Base-by-base conservation (phyloP, 2,329 filamentous ascomycete genomes). In the Xylaria sp. region DNA sequence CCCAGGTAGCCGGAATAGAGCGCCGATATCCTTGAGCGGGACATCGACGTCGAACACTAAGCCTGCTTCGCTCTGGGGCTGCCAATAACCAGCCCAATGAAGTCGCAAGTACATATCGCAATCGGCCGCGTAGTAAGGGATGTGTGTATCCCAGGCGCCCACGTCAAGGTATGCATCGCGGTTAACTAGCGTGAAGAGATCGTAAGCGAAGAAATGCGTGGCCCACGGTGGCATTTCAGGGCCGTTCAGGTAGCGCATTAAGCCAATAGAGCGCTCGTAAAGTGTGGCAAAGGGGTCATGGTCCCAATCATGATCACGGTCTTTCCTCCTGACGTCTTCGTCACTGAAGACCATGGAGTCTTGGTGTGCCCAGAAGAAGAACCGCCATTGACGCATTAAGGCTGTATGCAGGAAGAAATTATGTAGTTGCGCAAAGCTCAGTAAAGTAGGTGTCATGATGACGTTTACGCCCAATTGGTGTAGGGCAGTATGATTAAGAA, bases 301-400 rank as follows among this genome's bases (percentile, higher is more conserved):
- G 64, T 78, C 77, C 74, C 78, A 78, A 66, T 79, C 78, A 58
- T 79, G 78, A 59, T 79, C 78, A 55, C 78, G 76, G 64, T 79
- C 78, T 68, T 79, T 79, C 70, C 76, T 77, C 68, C 74, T 73
- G 13, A 79, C 77, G 23, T 79, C 78, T 67, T 85, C 82, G 64
- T 82, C 81, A 20, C 80, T 80, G 10, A 84, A 72, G 7, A 81
- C 81, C 0, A 82, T 75, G 12, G 85, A 79, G 70, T 86, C 85
- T 80, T 84, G 84, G 71, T 86, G 84, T 20, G 78, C 79, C 84
- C 83, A 86, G 77, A 83, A 87, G 75, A 82, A 86, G 69, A 80
- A 76, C 8, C 73, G 75, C 81, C 83, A 86, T 20, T 80, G 75
- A 4, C 80, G 77, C 68, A 82, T 77, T 13, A 84, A 75, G 3